Evolutionary conservation across 1,139 yeast species (phyloP).

Genomic region (Meyerozyma athensensis): DNA sequence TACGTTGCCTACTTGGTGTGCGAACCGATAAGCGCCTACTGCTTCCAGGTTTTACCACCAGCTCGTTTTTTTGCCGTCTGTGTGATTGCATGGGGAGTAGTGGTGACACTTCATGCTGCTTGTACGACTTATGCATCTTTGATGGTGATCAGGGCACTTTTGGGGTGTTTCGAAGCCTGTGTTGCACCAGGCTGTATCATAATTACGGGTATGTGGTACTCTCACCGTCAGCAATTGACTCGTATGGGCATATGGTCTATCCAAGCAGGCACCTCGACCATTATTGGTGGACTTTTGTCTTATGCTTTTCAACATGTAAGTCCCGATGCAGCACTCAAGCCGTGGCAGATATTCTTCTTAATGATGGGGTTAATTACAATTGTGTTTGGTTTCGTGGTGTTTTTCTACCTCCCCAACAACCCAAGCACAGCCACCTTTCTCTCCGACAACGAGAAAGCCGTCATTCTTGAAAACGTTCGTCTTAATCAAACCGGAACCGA

Average conservation of each 20-base stretch:
- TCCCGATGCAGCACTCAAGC: conserved; percentile 15
- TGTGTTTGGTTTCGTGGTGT: conserved; percentile 25
- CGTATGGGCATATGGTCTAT: conserved; percentile 36
- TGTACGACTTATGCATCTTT: conserved; percentile 36
- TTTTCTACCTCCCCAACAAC: conserved; percentile 31
- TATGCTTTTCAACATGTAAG: conserved; percentile 40
- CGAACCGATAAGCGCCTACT: conserved; percentile 37
- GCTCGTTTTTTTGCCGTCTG: conserved; percentile 35
- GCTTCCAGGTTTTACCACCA: conserved; percentile 35
- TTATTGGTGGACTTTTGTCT: conserved; percentile 37
- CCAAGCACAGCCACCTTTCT: conserved; percentile 38
- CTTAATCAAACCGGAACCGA: conserved; percentile 25
- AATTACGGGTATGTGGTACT: conserved; percentile 34
- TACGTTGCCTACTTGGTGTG: conserved; percentile 45
- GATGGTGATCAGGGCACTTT: conserved; percentile 36
- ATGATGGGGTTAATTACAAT: conserved; percentile 34
- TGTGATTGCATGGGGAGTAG: conserved; percentile 39
- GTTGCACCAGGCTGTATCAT: conserved; percentile 17
- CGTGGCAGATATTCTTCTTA: conserved; percentile 39
- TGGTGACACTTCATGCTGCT: conserved; percentile 30
- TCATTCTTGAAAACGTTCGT: conserved; percentile 15
- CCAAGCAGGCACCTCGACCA: conserved; percentile 38
- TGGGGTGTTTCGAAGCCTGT: conserved; percentile 19
- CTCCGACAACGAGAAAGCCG: conserved; percentile 30
- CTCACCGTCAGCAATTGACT: conserved; percentile 31